Evolutionary conservation across 768 basidiomycete species (phyloP).

Genomic region (Leccinum truebloodii): DNA sequence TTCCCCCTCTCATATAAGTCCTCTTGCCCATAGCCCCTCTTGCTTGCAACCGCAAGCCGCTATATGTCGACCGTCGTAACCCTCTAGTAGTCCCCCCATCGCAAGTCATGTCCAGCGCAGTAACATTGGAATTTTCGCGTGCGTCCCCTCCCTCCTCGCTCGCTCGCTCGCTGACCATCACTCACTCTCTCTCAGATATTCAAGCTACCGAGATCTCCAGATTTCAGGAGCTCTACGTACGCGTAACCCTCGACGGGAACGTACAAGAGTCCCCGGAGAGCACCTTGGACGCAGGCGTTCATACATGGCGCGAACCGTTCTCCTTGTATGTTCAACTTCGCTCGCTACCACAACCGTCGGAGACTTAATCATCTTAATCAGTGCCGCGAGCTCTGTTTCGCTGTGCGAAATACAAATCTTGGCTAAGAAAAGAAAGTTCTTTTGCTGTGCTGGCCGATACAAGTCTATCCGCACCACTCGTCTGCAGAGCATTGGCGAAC

Average conservation of each 20-base stretch:
- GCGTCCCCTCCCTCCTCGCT: conserved; percentile 2
- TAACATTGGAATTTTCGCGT: conserved; percentile 30
- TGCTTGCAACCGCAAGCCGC: conserved; percentile 25
- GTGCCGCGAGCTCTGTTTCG: conserved; percentile 22
- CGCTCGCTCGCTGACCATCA: conserved; percentile 1
- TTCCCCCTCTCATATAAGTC: conserved; percentile 27
- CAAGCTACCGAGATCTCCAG: conserved; percentile 23
- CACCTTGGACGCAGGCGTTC: conserved; percentile 24
- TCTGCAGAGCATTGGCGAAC: conserved; percentile 22
- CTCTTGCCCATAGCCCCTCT: conserved; percentile 36
- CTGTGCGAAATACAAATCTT: conserved; percentile 31
- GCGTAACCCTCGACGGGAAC: conserved; percentile 28
- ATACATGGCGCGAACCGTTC: conserved; percentile 33
- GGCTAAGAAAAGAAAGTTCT: conserved; percentile 29
- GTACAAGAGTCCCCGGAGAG: conserved; percentile 34
- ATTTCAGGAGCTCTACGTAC: conserved; percentile 28
- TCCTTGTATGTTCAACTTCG: conserved; percentile 22
- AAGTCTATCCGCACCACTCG: conserved; percentile 33
- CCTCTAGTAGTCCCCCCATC: conserved; percentile 12
- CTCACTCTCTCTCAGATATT: conserved; percentile 18
- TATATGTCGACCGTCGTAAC: conserved; percentile 24
- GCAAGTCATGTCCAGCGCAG: conserved; percentile 20
- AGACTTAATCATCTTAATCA: conserved; percentile 17
- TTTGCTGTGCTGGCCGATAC: conserved; percentile 30
- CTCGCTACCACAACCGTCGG: neutral